These are phyloP conservation scores for Ophiostoma sp. DNA, from an alignment of 2,329 filamentous ascomycete genomes.

Conservation along the genomic window DNA sequence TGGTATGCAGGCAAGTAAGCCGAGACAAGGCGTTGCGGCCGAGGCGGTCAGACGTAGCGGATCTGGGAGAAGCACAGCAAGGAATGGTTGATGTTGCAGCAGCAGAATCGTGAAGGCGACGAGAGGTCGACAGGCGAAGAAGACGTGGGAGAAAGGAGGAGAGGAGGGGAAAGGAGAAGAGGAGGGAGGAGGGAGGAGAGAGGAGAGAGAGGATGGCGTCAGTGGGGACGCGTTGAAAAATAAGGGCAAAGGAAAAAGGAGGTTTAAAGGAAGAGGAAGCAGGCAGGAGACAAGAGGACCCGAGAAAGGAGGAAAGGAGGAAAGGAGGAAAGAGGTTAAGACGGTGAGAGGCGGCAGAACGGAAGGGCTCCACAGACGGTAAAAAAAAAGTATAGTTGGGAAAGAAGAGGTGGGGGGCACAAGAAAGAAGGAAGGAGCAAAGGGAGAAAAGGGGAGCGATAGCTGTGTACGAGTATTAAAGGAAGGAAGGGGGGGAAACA, in stretches of 20 bases:
- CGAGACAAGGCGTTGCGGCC: not conserved
- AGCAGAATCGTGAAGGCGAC: not conserved
- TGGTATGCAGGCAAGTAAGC: not conserved
- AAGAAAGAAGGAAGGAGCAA: not conserved
- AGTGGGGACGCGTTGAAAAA: conserved; percentile 22
- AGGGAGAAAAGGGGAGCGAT: not conserved
- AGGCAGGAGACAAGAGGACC: not conserved
- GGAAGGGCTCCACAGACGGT: conserved; percentile 17
- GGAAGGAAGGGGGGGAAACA: not conserved
- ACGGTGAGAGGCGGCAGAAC: conserved; percentile 21
- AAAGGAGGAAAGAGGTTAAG: conserved; percentile 13
- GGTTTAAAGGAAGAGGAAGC: conserved; percentile 18
- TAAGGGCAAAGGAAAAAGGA: conserved; percentile 21
- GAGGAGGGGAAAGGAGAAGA: not conserved
- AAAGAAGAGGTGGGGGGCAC: conserved; percentile 7
- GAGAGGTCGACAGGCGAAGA: not conserved
- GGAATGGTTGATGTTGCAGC: not conserved
- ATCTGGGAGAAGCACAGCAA: not conserved
- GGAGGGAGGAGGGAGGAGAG: not conserved
- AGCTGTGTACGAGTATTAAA: not conserved
- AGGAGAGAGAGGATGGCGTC: conserved; percentile 24
- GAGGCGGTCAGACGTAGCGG: not conserved
- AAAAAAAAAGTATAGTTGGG: conserved; percentile 4
- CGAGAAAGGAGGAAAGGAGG: conserved; percentile 5
- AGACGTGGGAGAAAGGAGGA: not conserved